These are phyloP conservation scores for Pyrenula massariospora DNA, from an alignment of 495 filamentous ascomycete genomes.

Conservation along the genomic window DNA sequence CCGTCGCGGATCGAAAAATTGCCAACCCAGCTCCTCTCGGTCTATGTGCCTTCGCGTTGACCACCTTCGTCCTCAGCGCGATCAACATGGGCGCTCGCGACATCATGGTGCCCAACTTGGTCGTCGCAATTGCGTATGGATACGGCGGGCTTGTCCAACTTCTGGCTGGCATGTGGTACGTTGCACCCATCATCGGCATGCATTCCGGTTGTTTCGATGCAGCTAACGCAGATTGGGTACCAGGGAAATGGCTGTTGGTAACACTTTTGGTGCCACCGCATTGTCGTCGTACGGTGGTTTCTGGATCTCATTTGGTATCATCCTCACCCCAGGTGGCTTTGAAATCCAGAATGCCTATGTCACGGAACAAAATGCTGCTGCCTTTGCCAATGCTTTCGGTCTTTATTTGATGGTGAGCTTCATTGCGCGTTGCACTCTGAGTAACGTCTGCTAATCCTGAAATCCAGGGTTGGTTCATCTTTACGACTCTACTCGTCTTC, in stretches of 20 bases:
- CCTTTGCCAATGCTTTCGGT: slow-evolving; percentile 59
- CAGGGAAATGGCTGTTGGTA: slow-evolving; percentile 97
- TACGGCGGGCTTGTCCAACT: slow-evolving; percentile 89
- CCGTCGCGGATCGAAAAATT: slow-evolving; percentile 66
- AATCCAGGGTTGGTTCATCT: slow-evolving; percentile 87
- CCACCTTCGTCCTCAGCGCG: slow-evolving; percentile 81
- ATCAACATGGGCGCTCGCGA: slow-evolving; percentile 66
- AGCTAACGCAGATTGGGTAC: not conserved
- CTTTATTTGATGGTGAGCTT: slow-evolving; percentile 67
- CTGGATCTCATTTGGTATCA: slow-evolving; percentile 86
- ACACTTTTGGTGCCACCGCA: slow-evolving; percentile 96
- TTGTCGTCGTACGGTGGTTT: slow-evolving; percentile 96
- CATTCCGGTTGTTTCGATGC: not conserved
- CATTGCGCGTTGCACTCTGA: not conserved
- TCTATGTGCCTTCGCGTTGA: slow-evolving; percentile 83
- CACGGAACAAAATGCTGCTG: slow-evolving; percentile 9
- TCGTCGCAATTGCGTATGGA: slow-evolving; percentile 58
- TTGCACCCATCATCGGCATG: slow-evolving; percentile 13
- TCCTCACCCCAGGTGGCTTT: slow-evolving; percentile 73
- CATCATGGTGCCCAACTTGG: slow-evolving; percentile 52
- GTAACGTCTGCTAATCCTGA: not conserved
- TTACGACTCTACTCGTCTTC: slow-evolving; percentile 78
- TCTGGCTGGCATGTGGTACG: slow-evolving; percentile 94
- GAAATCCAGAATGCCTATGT: slow-evolving; percentile 31
- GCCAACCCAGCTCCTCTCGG: slow-evolving; percentile 82